phyloP scores from a whole-genome alignment of 2,329 filamentous ascomycete genomes.

The Pseudogymnoascus sp. region DNA sequence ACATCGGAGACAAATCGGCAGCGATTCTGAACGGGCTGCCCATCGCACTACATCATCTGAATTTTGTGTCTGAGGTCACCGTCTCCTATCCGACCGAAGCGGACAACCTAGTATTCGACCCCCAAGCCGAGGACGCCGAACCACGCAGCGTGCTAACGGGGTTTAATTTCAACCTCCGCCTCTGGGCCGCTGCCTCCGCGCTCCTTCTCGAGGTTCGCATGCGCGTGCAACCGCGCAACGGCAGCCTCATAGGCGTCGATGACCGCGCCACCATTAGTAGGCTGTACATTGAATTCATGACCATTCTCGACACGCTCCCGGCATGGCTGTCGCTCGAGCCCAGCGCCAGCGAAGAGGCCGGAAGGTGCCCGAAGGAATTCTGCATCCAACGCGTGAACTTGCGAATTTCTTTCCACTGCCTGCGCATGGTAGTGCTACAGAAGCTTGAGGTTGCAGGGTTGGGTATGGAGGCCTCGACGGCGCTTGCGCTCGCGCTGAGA shows the following conservation, averaged over 20 bases:
- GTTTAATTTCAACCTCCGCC: constrained; percentile 34
- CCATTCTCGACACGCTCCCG: constrained; percentile 33
- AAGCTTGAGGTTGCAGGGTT: constrained; percentile 18
- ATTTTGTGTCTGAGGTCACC: constrained; percentile 33
- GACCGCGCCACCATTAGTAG: constrained; percentile 23
- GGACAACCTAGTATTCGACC: constrained; percentile 19
- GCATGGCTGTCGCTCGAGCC: constrained; percentile 27
- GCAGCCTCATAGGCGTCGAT: not conserved
- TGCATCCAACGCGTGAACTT: constrained; percentile 34
- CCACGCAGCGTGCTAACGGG: constrained; percentile 30
- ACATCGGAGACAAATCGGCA: constrained; percentile 14
- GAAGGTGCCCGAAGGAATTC: constrained; percentile 10
- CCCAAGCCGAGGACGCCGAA: constrained; percentile 11
- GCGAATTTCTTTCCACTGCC: constrained; percentile 33
- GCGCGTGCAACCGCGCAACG: constrained; percentile 11
- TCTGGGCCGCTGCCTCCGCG: constrained; percentile 35
- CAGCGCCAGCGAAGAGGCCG: constrained; percentile 12
- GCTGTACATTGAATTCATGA: constrained; percentile 33
- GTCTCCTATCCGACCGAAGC: constrained; percentile 22
- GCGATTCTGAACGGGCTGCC: constrained; percentile 30
- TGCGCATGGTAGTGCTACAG: constrained; percentile 32
- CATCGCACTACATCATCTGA: constrained; percentile 37
- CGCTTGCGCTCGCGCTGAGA: constrained; percentile 15
- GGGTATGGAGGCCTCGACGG: constrained; percentile 7
- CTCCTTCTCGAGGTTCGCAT: constrained; percentile 30